phyloP scores from a whole-genome alignment of 2,329 filamentous ascomycete genomes.

The Colletotrichum sp. region DNA sequence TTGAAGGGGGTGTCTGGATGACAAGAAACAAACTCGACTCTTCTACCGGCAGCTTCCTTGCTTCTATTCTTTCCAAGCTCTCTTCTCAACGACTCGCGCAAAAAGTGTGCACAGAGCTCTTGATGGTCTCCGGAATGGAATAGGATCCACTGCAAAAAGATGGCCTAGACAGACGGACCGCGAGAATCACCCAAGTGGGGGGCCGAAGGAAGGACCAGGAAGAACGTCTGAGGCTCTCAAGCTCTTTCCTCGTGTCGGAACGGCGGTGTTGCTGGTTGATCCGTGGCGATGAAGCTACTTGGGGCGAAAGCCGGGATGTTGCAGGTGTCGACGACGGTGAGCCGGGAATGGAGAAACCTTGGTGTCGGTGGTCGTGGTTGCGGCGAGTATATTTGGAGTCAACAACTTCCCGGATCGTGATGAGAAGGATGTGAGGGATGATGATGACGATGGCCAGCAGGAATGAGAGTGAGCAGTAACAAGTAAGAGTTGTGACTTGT shows the following conservation, averaged over 20 bases:
- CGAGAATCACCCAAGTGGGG: slow-evolving; percentile 24
- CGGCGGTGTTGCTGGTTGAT: neutral
- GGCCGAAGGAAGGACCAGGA: slow-evolving; percentile 13
- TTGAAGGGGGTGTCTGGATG: slow-evolving; percentile 16
- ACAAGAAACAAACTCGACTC: slow-evolving; percentile 19
- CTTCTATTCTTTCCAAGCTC: slow-evolving; percentile 12
- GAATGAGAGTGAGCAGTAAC: neutral
- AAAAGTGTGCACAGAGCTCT: slow-evolving; percentile 22
- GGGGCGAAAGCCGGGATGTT: slow-evolving; percentile 8
- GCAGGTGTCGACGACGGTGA: slow-evolving; percentile 17
- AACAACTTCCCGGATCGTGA: neutral
- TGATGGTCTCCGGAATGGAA: slow-evolving; percentile 9
- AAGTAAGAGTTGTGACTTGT: neutral
- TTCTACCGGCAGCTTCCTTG: slow-evolving; percentile 11
- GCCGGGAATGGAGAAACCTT: slow-evolving; percentile 19
- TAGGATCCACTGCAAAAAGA: slow-evolving; percentile 16
- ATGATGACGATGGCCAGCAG: neutral
- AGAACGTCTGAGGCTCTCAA: slow-evolving; percentile 15
- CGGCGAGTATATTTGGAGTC: neutral
- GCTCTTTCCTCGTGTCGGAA: neutral
- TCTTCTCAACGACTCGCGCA: slow-evolving; percentile 8
- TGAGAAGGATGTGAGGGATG: neutral
- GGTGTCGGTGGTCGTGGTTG: neutral
- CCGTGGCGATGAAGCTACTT: slow-evolving; percentile 10
- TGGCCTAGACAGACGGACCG: slow-evolving; percentile 20